phyloP scores from a whole-genome alignment of 2,329 filamentous ascomycete genomes.

The Stachybotrys echinatus region DNA sequence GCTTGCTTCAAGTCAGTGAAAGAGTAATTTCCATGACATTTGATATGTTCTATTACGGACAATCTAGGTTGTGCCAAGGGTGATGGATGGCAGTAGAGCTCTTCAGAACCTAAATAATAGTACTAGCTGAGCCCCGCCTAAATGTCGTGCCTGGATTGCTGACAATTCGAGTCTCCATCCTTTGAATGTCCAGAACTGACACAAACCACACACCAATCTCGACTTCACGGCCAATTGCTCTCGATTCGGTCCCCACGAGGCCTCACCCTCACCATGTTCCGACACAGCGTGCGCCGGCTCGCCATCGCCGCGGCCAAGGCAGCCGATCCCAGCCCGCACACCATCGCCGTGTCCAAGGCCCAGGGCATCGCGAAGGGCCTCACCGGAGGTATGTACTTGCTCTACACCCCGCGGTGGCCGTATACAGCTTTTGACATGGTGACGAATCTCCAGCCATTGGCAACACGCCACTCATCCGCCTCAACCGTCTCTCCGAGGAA shows the following conservation, averaged over 20 bases:
- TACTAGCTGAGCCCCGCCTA: no score
- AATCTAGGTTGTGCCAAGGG: no score
- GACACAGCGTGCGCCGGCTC: constrained; percentile 62
- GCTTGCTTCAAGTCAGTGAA: no score
- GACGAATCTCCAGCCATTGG: constrained; percentile 67
- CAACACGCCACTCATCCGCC: constrained; percentile 88
- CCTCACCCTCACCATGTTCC: constrained; percentile 51
- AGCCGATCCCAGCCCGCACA: constrained; percentile 49
- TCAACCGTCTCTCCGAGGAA: constrained; percentile 81
- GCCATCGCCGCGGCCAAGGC: constrained; percentile 47
- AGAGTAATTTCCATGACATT: no score
- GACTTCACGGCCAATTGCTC: neutral
- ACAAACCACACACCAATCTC: no score
- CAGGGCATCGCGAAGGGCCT: constrained; percentile 76
- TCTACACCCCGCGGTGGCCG: neutral
- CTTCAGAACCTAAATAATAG: no score
- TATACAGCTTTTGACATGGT: neutral
- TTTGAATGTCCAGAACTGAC: no score
- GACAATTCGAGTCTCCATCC: no score
- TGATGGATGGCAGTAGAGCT: no score
- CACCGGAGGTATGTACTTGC: constrained; percentile 61
- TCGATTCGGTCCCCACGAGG: neutral
- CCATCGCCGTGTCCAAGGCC: constrained; percentile 69
- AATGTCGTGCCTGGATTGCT: no score
- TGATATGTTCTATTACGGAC: no score